Percentiles rank a stretch among this genome's conserved stretches.
phyloP scores from a whole-genome alignment of 768 basidiomycete genomes.

The Rhodotorula babjevae region DNA sequence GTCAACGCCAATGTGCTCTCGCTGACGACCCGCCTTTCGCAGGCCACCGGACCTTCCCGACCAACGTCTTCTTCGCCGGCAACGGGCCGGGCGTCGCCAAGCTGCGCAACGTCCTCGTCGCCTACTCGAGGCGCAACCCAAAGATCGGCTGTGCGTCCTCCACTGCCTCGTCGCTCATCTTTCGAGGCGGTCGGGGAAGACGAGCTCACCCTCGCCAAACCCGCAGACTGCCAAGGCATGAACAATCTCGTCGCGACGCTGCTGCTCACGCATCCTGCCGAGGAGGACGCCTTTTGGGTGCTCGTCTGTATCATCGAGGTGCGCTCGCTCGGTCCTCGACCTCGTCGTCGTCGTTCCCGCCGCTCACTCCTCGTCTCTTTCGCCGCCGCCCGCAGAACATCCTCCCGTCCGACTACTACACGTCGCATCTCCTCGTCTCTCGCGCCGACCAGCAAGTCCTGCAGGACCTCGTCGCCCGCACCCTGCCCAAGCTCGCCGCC shows the following conservation, averaged over 20 bases:
- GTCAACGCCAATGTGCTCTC: not conserved
- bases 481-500: constrained; percentile 47
- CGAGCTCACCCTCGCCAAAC: not conserved
- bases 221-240: constrained; percentile 57
- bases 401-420: constrained; percentile 88
- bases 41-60: constrained; percentile 47
- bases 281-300: constrained; percentile 97
- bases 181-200: too few relatives aligned
- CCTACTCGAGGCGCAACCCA: constrained; percentile 89
- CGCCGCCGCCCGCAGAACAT: constrained; percentile 51
- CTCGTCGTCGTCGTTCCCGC: not conserved
- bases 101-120: constrained; percentile 77
- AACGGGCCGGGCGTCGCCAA: constrained; percentile 93
- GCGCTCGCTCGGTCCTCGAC: too few relatives aligned
- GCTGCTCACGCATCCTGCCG: constrained; percentile 83
- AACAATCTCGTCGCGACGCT: constrained; percentile 92
- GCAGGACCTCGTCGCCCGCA: constrained; percentile 67
- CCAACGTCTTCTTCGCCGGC: constrained; percentile 81
- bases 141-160: constrained; percentile 62
- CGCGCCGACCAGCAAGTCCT: constrained; percentile 89
- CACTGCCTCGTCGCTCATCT: too few relatives aligned
- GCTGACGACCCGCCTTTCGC: not conserved
- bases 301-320: constrained; percentile 77
- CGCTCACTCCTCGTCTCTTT: not conserved
- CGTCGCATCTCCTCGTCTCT: constrained; percentile 83